Evolutionary conservation across 176 grass and related monocot species (phyloP), one percentile per base, ranked within the genome.

Genomic region (Saccharum spontaneum): DNA sequence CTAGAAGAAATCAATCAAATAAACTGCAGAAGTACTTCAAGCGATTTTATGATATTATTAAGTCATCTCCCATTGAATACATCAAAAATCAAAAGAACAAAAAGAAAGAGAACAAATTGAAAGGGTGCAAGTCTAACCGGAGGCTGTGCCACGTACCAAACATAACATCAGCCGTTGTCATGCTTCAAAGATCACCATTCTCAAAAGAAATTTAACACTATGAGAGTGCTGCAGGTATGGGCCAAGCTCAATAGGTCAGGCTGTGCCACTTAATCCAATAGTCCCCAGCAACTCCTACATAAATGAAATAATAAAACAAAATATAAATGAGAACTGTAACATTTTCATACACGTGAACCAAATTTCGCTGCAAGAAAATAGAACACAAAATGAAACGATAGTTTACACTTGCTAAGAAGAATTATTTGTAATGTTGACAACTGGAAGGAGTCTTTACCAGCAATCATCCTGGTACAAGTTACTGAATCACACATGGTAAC

Each of bases 401-500:
- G 8, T 57, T 15, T 71, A 4, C 36, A 68, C 16, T 52, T 48
- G 37, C 18, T 86, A 60, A 81, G 44, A 60, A 81, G 36, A 67
- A 10, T 49, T 34, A 14, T 15, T 68, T 41, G 16, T 38, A 34
- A 59, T 73, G 71, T 64, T 75, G 31, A 85, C 61, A 46, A 52
- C 31, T 69, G 4, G 4, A 63, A 78, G 45, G 52, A 76, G 71
- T 50, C 17, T 64, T 88, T 88, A 95, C 91, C 87, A 86, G 85
- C 70, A 86, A 91, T 87, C 79, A 79, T 87, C 85, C 79, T 92
- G 66, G 79, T 79, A 90, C 78, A 76, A 52, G 66, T 36, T 71
- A 87, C 55, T 33, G 30, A 85, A 45, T 95, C 95, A 98, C 95
- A 98, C 93, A 63, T 93, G 89, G 79, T 86, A 95, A 69, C 13